Percentiles rank a stretch among this genome's conserved stretches.
phyloP scores from a whole-genome alignment of 768 basidiomycete genomes.

The Lyophyllum semitale region DNA sequence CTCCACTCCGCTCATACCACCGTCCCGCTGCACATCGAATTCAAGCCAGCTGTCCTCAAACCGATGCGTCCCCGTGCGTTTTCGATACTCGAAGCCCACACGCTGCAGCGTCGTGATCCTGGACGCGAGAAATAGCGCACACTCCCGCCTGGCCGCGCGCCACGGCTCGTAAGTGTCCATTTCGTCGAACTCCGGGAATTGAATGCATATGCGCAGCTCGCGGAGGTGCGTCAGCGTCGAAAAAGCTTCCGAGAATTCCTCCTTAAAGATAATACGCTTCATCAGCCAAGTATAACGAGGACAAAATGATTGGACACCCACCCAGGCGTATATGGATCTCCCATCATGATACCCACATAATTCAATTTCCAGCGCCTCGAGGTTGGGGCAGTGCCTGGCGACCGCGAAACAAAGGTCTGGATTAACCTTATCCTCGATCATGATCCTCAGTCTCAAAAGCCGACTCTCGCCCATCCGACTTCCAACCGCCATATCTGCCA shows the following conservation, averaged over 20 bases:
- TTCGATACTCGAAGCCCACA: constrained; percentile 44
- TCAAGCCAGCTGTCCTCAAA: constrained; percentile 46
- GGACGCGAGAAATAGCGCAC: constrained; percentile 36
- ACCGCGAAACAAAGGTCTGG: constrained; percentile 32
- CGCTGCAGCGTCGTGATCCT: constrained; percentile 29
- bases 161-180: constrained; percentile 30
- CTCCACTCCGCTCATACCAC: constrained; percentile 14
- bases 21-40: constrained; percentile 32
- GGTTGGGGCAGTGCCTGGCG: constrained; percentile 31
- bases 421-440: constrained; percentile 41
- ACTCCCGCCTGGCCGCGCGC: constrained; percentile 33
- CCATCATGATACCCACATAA: constrained; percentile 43
- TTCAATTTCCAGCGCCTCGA: constrained; percentile 43
- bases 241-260: constrained; percentile 35
- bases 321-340: constrained; percentile 40
- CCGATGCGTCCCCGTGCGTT: constrained; percentile 37
- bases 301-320: constrained; percentile 17
- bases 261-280: constrained; percentile 18
- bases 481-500: constrained; percentile 30
- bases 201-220: constrained; percentile 37
- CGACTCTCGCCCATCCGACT: constrained; percentile 6
- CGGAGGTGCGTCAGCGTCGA: constrained; percentile 22
- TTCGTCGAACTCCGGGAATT: constrained; percentile 39
- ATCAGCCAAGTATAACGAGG: neutral
- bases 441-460: constrained; percentile 35